Conservation (phyloP, 352 stramenopile genomes). For the Pythium periplocum region DNA sequence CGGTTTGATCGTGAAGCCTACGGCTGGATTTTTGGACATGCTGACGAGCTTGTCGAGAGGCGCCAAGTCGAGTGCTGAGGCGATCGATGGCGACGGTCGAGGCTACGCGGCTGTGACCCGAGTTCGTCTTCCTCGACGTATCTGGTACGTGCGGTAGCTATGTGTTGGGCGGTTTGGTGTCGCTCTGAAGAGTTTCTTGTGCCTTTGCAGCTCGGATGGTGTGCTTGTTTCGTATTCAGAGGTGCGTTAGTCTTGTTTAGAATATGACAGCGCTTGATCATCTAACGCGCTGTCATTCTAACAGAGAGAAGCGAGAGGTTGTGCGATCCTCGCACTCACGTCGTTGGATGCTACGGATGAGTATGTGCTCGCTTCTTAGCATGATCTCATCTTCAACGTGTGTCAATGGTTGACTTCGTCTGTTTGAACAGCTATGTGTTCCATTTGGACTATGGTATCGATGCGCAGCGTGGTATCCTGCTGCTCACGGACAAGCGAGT, state of each 20-base stretch:
- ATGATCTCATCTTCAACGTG: neutral
- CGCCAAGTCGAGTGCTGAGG: constrained; percentile 77
- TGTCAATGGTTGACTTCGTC: neutral
- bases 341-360: constrained; percentile 73
- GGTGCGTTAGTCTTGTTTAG: constrained; percentile 10
- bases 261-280: neutral
- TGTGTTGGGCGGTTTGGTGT: no score
- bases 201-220: constrained; percentile 45
- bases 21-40: constrained; percentile 75
- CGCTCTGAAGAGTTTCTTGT: neutral
- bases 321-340: constrained; percentile 72
- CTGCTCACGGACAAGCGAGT: constrained; percentile 83
- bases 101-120: constrained; percentile 43
- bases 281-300: neutral
- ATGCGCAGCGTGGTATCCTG: constrained; percentile 55
- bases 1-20: constrained; percentile 80
- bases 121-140: constrained; percentile 61
- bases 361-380: constrained; percentile 27
- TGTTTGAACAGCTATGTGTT: constrained; percentile 60
- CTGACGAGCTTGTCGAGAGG: constrained; percentile 76
- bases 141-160: constrained; percentile 48
- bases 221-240: constrained; percentile 82
- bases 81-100: constrained; percentile 49
- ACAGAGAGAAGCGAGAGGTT: constrained; percentile 58
- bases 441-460: constrained; percentile 74